A percentile compares a stretch with the other conserved stretches of the same genome.
These are phyloP conservation scores for Psidium friedrichsthalianum DNA, from an alignment of 345 rosid genomes.

Conservation along the genomic window DNA sequence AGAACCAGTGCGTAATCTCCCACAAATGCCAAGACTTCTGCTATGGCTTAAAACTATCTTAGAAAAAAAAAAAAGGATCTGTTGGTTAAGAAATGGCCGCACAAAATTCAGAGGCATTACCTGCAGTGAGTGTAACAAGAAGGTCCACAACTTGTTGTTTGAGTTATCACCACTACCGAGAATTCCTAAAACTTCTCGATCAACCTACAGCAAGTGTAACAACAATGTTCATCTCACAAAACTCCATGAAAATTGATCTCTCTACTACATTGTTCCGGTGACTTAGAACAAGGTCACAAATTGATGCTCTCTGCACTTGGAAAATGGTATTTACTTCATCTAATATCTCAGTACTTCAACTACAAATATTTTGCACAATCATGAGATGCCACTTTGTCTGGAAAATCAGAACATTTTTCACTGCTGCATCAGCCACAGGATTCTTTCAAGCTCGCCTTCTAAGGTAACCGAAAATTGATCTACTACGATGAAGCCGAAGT, in stretches of 20 bases:
- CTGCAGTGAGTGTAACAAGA: neutral
- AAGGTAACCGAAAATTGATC: constrained; percentile 45
- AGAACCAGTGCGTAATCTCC: neutral
- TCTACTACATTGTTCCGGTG: neutral
- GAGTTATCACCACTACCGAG: neutral
- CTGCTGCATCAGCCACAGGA: neutral
- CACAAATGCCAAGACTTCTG: neutral
- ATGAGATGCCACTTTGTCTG: neutral
- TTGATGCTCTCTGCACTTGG: neutral
- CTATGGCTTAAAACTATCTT: neutral
- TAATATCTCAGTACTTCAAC: neutral
- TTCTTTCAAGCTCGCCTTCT: constrained; percentile 46
- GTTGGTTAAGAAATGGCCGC: neutral
- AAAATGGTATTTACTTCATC: neutral
- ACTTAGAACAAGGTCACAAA: neutral
- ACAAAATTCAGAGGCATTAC: neutral
- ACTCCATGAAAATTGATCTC: neutral
- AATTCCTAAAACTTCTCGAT: neutral
- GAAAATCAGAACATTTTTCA: neutral
- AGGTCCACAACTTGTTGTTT: neutral
- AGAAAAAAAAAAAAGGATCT: neutral
- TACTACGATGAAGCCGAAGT: constrained; percentile 58
- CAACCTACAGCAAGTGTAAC: neutral
- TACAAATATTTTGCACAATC: neutral
- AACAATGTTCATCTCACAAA: neutral